These are phyloP conservation scores for Coccomyxa sp. DNA, from an alignment of 139 green algal genomes.

Conservation along the genomic window DNA sequence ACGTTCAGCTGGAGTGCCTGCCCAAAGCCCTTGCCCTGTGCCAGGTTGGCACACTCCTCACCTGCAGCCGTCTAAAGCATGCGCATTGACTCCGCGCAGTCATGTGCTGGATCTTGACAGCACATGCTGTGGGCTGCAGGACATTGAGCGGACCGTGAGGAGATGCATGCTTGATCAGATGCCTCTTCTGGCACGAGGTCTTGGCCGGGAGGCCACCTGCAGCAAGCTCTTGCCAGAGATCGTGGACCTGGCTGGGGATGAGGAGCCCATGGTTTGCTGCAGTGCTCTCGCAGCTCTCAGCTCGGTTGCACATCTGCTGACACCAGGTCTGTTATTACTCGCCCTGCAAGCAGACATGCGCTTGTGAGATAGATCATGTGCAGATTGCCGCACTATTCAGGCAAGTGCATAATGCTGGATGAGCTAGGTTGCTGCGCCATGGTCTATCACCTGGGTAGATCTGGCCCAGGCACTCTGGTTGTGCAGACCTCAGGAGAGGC, in stretches of 20 bases:
- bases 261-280: conserved; percentile 2
- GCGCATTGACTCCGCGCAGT: background rate
- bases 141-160: conserved; percentile 15
- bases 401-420: background rate
- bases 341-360: too few species aligned
- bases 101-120: background rate
- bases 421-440: too few species aligned
- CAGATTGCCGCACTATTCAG: background rate
- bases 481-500: too few species aligned
- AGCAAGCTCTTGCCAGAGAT: conserved; percentile 16
- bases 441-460: too few species aligned
- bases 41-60: background rate
- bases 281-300: background rate
- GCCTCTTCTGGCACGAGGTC: conserved; percentile 4
- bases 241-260: conserved; percentile 16
- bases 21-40: conserved; percentile 13
- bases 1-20: conserved; percentile 12
- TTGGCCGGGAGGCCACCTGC: conserved; percentile 11
- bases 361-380: background rate
- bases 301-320: background rate
- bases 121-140: background rate
- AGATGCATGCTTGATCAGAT: conserved; percentile 17
- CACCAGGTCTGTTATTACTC: background rate
- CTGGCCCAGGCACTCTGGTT: too few species aligned
- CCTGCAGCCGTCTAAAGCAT: background rate